phyloP scores from a whole-genome alignment of 768 basidiomycete genomes.

The Pleurotus ostreatus region DNA sequence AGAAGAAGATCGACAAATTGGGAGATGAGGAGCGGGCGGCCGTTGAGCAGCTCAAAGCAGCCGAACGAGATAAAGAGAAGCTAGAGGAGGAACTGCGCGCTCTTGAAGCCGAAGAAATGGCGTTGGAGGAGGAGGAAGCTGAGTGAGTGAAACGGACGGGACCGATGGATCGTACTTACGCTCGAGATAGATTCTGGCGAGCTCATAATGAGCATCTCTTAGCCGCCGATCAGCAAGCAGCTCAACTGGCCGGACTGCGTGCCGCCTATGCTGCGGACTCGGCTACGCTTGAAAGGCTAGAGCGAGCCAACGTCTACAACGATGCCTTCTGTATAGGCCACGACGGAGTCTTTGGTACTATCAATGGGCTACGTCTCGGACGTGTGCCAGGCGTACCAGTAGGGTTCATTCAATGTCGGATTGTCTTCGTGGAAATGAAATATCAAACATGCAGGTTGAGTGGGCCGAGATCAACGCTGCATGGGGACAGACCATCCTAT shows the following conservation, averaged over 20 bases:
- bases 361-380: slow-evolving; percentile 91
- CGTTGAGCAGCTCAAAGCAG: slow-evolving; percentile 69
- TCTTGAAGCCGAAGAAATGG: slow-evolving; percentile 74
- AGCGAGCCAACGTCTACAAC: slow-evolving; percentile 92
- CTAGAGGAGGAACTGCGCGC: slow-evolving; percentile 68
- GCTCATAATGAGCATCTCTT: slow-evolving; percentile 71
- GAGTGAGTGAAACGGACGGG: slow-evolving; percentile 47
- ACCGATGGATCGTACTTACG: background rate
- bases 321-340: slow-evolving; percentile 95
- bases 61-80: slow-evolving; percentile 73
- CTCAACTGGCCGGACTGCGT: slow-evolving; percentile 67
- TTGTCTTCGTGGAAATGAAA: background rate
- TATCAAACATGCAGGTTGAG: slow-evolving; percentile 60
- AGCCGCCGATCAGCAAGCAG: slow-evolving; percentile 57
- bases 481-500: slow-evolving; percentile 92
- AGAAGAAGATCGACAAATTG: slow-evolving; percentile 69
- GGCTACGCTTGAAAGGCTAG: slow-evolving; percentile 75
- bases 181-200: slow-evolving; percentile 70
- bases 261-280: slow-evolving; percentile 79
- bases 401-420: slow-evolving; percentile 19
- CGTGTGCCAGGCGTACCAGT: slow-evolving; percentile 83
- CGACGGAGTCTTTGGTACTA: slow-evolving; percentile 95
- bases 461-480: slow-evolving; percentile 99
- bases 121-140: slow-evolving; percentile 78
- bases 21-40: slow-evolving; percentile 65